Evolutionary conservation across 1,284 basidiomycete species (phyloP).

Genomic region (Chalciporus sp.): DNA sequence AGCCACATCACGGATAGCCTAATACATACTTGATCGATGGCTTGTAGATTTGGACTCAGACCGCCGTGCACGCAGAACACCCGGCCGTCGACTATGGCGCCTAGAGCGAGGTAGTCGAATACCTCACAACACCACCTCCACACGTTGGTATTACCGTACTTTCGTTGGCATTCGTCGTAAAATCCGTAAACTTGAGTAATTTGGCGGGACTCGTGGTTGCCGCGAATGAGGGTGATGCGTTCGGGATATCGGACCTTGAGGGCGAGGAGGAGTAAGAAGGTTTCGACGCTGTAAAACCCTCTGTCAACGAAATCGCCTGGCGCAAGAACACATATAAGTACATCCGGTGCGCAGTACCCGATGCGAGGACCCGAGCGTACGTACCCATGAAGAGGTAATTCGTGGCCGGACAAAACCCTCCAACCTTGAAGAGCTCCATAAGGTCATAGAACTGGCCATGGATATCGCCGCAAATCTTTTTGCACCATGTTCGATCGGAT

Average conservation of each 20-base stretch:
- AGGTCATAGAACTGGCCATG: conserved; percentile 99
- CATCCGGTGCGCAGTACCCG: not conserved
- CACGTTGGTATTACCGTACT: conserved; percentile 94
- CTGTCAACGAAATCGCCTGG: conserved; percentile 96
- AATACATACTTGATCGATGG: conserved; percentile 80
- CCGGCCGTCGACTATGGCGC: conserved; percentile 93
- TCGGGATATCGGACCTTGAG: conserved; percentile 98
- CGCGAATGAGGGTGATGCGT: conserved; percentile 94
- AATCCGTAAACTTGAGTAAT: conserved; percentile 99
- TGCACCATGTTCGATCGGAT: not conserved
- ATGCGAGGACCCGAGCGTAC: conserved; percentile 30
- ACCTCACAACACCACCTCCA: conserved; percentile 99
- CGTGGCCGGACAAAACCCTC: conserved; percentile 93
- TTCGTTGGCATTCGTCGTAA: conserved; percentile 97
- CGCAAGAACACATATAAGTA: conserved; percentile 11
- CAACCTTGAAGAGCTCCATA: conserved; percentile 95
- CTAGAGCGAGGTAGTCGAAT: conserved; percentile 95
- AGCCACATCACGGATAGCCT: conserved; percentile 17
- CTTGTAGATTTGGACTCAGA: conserved; percentile 82
- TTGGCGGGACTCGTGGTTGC: conserved; percentile 98
- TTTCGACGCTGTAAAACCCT: conserved; percentile 97
- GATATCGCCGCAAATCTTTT: conserved; percentile 96
- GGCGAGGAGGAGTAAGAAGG: conserved; percentile 91
- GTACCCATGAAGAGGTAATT: conserved; percentile 99
- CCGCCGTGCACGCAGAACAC: conserved; percentile 96